Evolutionary conservation across 2,329 filamentous ascomycete genomes (phyloP), one percentile per base, ranked within the genome.

Genomic region (Claviceps fusiformis): DNA sequence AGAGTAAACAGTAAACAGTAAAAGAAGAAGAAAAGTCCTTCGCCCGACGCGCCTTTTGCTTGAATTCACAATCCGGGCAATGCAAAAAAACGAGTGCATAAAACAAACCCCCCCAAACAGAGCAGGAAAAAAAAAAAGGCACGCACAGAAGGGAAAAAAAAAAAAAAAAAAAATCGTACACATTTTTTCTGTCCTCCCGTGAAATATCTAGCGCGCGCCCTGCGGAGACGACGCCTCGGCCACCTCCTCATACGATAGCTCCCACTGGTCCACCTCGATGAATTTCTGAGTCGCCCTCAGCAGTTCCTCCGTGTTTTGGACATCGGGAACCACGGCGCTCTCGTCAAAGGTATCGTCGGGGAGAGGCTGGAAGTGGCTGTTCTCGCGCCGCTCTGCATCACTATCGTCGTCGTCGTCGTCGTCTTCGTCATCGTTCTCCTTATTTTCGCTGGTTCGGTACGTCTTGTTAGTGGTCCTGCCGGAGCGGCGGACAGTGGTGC

Each of bases 221-320:
- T 68, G 67, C 1, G 79, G 78, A 24, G 79, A 81, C 56, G 75
- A 78, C 57, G 74, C 75, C 65, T 78, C 75, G 27, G 75, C 75
- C 51, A 82, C 75, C 60, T 83, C 81, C 70, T 87, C 83, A 67
- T 80, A 87, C 52, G 82, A 80, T 58, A 87, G 69, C 68, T 83
- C 75, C 82, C 82, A 87, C 68, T 76, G 73, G 65, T 87, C 83
- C 45, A 87, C 83, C 68, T 86, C 83, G 65, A 79, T 75, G 62
- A 87, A 87, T 68, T 86, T 86, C 64, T 72, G 75, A 10, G 73
- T 73, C 45, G 81, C 79, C 52, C 75, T 71, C 67, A 79, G 79
- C 58, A 87, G 70, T 71, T 83, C 81, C 46, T 76, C 67, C 29
- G 75, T 65, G 64, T 63, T 71, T 44, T 60, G 67, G 61, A 63